Percentiles rank a stretch among this genome's conserved stretches.
phyloP scores from a whole-genome alignment of 257 asterid genomes.

The Euphrasia confusa region DNA sequence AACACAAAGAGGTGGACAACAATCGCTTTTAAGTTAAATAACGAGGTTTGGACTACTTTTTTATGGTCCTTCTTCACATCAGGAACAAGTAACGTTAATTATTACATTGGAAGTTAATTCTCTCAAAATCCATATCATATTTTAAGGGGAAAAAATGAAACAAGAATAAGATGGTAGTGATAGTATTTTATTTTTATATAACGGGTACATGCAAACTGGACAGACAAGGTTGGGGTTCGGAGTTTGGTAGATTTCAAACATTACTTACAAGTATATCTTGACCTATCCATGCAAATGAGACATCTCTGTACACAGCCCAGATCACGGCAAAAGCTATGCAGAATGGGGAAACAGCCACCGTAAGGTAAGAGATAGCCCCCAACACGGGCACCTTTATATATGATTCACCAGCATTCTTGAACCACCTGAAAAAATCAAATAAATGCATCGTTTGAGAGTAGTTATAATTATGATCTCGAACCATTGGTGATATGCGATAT shows the following conservation, averaged over 20 bases:
- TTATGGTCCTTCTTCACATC: no score
- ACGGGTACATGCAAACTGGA: no score
- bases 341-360: constrained; percentile 81
- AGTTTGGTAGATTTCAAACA: background rate
- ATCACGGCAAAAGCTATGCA: constrained; percentile 74
- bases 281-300: constrained; percentile 86
- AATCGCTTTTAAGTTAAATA: no score
- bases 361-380: constrained; percentile 53
- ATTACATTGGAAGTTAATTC: no score
- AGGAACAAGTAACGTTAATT: no score
- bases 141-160: background rate
- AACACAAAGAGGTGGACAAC: no score
- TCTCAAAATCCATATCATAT: background rate
- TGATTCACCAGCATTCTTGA: constrained; percentile 36
- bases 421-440: constrained; percentile 30
- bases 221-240: no score
- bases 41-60: no score
- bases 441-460: background rate
- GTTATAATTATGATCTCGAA: background rate
- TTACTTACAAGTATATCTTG: constrained; percentile 86
- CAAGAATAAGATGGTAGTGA: constrained; percentile 11
- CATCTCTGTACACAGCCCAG: constrained; percentile 70
- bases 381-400: constrained; percentile 35
- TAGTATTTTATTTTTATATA: background rate
- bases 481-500: constrained; percentile 13